Conservation (phyloP, 139 green algal genomes). For the Micractinium conductrix region DNA sequence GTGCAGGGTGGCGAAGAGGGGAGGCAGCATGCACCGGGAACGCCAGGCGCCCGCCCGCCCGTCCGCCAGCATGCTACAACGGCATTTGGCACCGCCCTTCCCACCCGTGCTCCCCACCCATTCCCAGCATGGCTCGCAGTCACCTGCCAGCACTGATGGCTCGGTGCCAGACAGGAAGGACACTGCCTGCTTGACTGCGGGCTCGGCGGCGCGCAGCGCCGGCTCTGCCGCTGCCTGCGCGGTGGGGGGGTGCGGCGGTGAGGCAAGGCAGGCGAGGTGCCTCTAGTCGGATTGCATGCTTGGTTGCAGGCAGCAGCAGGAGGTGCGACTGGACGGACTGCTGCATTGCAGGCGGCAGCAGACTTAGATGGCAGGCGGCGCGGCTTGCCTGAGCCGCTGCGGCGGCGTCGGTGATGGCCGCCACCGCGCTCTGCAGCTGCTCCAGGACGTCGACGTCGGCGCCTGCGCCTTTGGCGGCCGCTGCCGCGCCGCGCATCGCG, state of each 20-base stretch:
- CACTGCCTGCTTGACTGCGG: slow-evolving; percentile 34
- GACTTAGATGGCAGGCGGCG: background rate
- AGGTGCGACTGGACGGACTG: too few relatives aligned
- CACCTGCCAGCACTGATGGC: slow-evolving; percentile 71
- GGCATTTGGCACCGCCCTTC: background rate
- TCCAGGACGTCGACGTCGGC: background rate
- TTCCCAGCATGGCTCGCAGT: background rate
- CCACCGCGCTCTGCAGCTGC: background rate
- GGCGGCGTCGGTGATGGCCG: background rate
- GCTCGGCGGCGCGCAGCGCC: background rate
- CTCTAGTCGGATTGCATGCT: too few relatives aligned
- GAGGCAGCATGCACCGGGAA: too few relatives aligned
- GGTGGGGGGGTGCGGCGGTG: background rate
- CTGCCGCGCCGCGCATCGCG: background rate
- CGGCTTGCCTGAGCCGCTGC: background rate
- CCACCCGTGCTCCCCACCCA: background rate
- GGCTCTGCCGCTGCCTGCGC: background rate
- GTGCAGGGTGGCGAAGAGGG: too few relatives aligned
- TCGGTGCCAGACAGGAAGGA: slow-evolving; percentile 58
- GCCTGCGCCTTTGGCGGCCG: background rate
- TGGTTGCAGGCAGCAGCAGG: background rate
- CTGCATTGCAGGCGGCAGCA: background rate
- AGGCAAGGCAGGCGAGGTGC: too few relatives aligned
- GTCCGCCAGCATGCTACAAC: too few relatives aligned
- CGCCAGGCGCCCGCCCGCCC: background rate